Evolutionary conservation across 768 basidiomycete species (phyloP).

Genomic region (Clavaria fumosa): DNA sequence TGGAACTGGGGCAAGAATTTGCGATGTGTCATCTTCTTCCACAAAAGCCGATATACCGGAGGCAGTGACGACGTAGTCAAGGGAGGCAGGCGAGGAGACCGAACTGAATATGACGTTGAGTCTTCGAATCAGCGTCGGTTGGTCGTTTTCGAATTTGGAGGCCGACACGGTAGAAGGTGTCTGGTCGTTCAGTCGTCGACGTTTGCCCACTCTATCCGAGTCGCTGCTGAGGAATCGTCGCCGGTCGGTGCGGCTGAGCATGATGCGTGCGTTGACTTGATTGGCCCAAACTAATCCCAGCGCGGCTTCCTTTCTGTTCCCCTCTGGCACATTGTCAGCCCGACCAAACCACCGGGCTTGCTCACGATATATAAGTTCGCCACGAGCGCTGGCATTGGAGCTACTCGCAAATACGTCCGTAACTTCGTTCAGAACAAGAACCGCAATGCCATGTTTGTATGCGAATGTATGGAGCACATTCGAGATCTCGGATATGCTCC

Average conservation of each 20-base stretch:
- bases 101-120: conserved; percentile 70
- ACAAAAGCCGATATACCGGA: too few species aligned
- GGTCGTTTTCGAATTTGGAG: conserved; percentile 19
- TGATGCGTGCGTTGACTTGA: conserved; percentile 72
- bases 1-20: too few species aligned
- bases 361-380: conserved; percentile 44
- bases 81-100: conserved; percentile 34
- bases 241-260: conserved; percentile 65
- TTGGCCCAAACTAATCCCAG: conserved; percentile 92
- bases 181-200: conserved; percentile 11
- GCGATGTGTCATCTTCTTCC: too few species aligned
- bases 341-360: conserved; percentile 69
- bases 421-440: conserved; percentile 85
- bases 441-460: conserved; percentile 41
- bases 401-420: conserved; percentile 50
- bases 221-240: conserved; percentile 36
- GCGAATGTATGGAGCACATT: conserved; percentile 59
- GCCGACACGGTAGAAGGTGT: neutral
- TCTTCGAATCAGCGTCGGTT: conserved; percentile 45
- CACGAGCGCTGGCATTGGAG: conserved; percentile 13
- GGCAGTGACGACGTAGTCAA: conserved; percentile 63
- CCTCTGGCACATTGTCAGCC: conserved; percentile 40
- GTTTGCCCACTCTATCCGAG: conserved; percentile 14
- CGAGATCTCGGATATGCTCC: conserved; percentile 51
- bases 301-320: conserved; percentile 59